Base-by-base conservation (phyloP, 768 basidiomycete genomes). In the Macrolepiota dolichaula region DNA sequence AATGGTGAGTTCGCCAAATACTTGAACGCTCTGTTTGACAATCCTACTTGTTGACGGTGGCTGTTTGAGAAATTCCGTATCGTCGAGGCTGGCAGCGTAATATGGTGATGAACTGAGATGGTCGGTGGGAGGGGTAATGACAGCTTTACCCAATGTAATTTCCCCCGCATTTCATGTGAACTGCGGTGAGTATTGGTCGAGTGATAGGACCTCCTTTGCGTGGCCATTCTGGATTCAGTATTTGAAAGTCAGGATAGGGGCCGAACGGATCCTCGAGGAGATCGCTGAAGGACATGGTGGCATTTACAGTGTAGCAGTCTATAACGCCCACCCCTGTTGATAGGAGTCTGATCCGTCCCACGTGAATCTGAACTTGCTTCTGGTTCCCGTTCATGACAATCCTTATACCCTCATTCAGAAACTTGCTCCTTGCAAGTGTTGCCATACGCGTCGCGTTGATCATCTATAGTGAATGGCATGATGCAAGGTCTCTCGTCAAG, bases 391-490 rank as follows among this genome's bases (percentile, higher is more conserved):
- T 19, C 55, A 63, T 67, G 55, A 59, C 68, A 54, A 65, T 59
- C 44, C 63, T 70, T 55, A 64, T 72, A 49, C 70, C 67, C 60
- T 80, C 78, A 29, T 90, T 87, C 67, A 73, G 71, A 63, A 73
- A 76, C 66, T 72, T 91, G 47, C 68, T 92, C n/a, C 29, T 78
- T 19, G 65, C 77, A 24, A 85, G 91, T 1, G 72, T 77, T 22
- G n/a, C 81, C 42, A 69, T 96, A 55, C 86, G 93, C 61, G 70
- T 91, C 35, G 78, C 70, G 4, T 83, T 96, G 47, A 88, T 96
- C 60, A 70, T 88, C 3, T 96, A 95, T 71, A 94, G 92, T 69
- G 91, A 92, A 75, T 94, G 91, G 85, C 94, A 95, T 62, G 94
- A 97, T 67, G 83, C 84, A 15, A 86, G 77, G 66, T 92, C 91